Conservation (phyloP, 331 rosid genomes). For the Stylosanthes scabra region DNA sequence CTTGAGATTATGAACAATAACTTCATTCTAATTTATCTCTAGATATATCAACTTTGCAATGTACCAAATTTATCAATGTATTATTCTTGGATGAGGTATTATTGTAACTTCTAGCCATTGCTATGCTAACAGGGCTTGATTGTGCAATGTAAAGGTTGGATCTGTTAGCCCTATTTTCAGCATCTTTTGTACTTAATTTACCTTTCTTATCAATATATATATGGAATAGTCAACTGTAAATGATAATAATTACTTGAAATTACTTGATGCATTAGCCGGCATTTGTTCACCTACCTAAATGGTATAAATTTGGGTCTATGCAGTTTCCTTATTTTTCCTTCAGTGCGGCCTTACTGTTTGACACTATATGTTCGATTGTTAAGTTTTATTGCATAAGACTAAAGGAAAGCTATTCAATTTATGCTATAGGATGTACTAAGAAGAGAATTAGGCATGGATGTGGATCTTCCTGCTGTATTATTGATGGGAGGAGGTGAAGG, state of each 20-base stretch:
- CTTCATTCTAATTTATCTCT: neutral
- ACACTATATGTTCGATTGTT: conserved; percentile 8
- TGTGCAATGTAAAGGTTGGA: conserved; percentile 3
- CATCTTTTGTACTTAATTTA: neutral
- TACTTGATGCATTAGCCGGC: conserved; percentile 19
- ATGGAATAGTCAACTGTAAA: neutral
- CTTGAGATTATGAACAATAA: too few species aligned
- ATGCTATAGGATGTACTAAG: conserved; percentile 69
- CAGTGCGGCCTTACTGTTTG: neutral
- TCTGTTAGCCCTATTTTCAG: conserved; percentile 5
- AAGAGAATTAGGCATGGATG: conserved; percentile 88
- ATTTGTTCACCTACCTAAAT: neutral
- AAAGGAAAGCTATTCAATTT: neutral
- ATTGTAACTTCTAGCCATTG: neutral
- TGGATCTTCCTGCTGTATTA: conserved; percentile 94
- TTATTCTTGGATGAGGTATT: neutral
- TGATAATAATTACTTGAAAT: neutral
- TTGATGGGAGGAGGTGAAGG: conserved; percentile 99
- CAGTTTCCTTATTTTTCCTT: conserved; percentile 23
- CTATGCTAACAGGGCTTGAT: neutral
- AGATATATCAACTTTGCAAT: too few species aligned
- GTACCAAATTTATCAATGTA: too few species aligned
- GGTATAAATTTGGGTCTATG: conserved; percentile 2
- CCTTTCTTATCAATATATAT: conserved; percentile 5
- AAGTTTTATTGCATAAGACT: neutral